Evolutionary conservation across 2,329 filamentous ascomycete genomes (phyloP).

Genomic region (Colletotrichum sp.): DNA sequence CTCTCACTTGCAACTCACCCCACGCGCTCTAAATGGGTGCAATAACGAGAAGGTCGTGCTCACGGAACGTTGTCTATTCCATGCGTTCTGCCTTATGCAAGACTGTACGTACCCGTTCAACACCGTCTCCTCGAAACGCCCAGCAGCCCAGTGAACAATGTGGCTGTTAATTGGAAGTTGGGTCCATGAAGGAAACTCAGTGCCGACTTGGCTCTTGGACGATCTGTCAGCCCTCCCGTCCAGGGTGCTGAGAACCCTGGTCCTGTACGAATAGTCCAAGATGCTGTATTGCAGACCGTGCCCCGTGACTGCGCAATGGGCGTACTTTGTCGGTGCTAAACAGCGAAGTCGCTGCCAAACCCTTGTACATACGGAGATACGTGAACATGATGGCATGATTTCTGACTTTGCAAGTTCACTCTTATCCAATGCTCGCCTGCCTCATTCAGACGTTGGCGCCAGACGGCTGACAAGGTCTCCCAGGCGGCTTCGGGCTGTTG

Average conservation of each 20-base stretch:
- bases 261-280: neutral
- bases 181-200: neutral
- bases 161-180: neutral
- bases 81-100: neutral
- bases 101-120: neutral
- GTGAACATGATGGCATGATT: neutral
- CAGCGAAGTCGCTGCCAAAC: neutral
- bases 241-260: neutral
- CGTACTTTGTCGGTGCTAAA: neutral
- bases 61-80: neutral
- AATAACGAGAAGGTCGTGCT: neutral
- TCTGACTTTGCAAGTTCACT: neutral
- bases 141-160: neutral
- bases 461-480: neutral
- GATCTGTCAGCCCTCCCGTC: neutral
- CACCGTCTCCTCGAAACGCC: neutral
- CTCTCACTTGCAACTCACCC: neutral
- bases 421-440: neutral
- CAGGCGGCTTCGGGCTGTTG: neutral
- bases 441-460: neutral
- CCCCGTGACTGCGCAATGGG: neutral
- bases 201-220: conserved; percentile 15
- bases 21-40: neutral
- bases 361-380: neutral
- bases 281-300: neutral